A percentile compares a stretch with the other conserved stretches of the same genome.
Conservation (phyloP, 306 rosid genomes). For the Vachellia collinsii region DNA sequence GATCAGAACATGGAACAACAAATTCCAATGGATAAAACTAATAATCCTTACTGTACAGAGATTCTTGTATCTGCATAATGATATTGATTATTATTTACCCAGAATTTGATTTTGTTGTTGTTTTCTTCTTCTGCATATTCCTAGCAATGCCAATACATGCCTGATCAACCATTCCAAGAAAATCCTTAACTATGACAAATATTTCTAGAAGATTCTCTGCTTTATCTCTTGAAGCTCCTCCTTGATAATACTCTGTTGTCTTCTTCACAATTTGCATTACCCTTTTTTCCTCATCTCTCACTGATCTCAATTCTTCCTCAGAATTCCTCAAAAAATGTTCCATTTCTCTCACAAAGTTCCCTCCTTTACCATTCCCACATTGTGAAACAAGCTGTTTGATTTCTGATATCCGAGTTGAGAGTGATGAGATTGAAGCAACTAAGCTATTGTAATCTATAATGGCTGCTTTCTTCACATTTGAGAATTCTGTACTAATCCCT, state of each 20-base stretch:
- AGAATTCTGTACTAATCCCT: constrained; percentile 85
- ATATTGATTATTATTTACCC: constrained; percentile 17
- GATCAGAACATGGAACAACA: background rate
- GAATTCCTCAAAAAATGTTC: constrained; percentile 62
- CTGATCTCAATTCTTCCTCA: constrained; percentile 54
- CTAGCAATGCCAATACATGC: constrained; percentile 78
- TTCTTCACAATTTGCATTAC: constrained; percentile 67
- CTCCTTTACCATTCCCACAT: constrained; percentile 54
- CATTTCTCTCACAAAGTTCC: constrained; percentile 71
- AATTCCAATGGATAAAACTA: background rate
- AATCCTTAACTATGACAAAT: constrained; percentile 78
- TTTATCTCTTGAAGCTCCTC: constrained; percentile 63
- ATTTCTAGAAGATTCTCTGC: constrained; percentile 60
- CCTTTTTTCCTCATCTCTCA: constrained; percentile 58
- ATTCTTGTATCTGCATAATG: constrained; percentile 12
- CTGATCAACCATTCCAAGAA: constrained; percentile 83
- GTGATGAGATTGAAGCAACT: constrained; percentile 47
- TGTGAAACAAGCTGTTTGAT: constrained; percentile 42
- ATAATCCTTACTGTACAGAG: background rate
- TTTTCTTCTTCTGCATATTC: constrained; percentile 64
- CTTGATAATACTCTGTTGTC: constrained; percentile 81
- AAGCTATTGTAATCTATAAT: constrained; percentile 59
- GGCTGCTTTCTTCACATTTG: constrained; percentile 81
- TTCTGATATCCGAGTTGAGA: constrained; percentile 50
- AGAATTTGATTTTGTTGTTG: constrained; percentile 27